Base-by-base conservation (phyloP, 257 asterid species). In the Penstemon barbatus region DNA sequence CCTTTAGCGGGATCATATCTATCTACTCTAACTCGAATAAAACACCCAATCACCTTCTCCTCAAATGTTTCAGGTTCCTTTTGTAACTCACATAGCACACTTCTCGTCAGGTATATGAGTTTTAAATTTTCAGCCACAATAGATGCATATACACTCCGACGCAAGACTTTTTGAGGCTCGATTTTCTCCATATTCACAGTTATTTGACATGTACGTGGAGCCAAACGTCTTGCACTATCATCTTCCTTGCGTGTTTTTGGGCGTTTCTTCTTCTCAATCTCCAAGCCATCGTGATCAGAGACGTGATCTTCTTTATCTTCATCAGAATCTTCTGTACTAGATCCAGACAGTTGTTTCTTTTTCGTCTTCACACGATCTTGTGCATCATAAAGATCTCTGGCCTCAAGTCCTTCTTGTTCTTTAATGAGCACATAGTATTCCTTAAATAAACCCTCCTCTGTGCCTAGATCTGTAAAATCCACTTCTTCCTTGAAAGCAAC, bases 81-180 rank as follows among this genome's bases (percentile, higher is more conserved):
- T 4, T 74, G 68, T 45, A 94, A 77, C 65, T 88, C 89, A 43
- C 62, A 41, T 42, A 94, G 71, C 79, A 94, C 48, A 63, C 81
- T 75, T 82, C 75, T 88, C 89, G 65, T 89, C 87, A 94, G 72
- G 87, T 85, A 90, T 57, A 90, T 84, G 48, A 84, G 96, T 69
- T 85, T 89, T 53, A 93, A 18, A 65, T 93, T 93, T 73, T 93
- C 92, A 19, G 77, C 80, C 40, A 64, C 60, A 46, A 93, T 70
- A 43, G 87, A 76, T 12, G 96, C 97, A 70, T 76, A 88, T 57
- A 71, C 54, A 77, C 83, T 79, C 62, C 68, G 71, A 8, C 64
- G 74, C 37, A 75, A 75, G 70, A 9, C 50, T 40, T 38, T 38
- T 15, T 49, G 57, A 10, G 70, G 36, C 37, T 69, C 33, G 2